phyloP scores from a whole-genome alignment of 345 rosid species.

The Lepidium didymum region DNA sequence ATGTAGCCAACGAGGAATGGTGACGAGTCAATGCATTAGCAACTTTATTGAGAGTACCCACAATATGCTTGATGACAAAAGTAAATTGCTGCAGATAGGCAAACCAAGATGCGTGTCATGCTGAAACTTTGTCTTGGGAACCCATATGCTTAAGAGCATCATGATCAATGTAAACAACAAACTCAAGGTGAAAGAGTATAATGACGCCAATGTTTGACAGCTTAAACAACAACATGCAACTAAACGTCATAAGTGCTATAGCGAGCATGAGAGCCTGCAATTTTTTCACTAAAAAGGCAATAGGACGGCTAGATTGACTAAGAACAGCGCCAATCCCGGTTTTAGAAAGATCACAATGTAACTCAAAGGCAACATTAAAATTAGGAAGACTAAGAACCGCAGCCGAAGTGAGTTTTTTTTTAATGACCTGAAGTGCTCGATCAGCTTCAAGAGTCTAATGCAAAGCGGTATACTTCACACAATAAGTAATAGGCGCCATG shows the following conservation, averaged over 20 bases:
- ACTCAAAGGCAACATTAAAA: too few species aligned
- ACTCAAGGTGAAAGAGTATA: neutral
- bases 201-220: neutral
- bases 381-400: too few species aligned
- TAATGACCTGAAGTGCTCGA: accelerated
- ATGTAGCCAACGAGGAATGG: too few species aligned
- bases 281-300: neutral
- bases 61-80: neutral
- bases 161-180: neutral
- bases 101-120: neutral
- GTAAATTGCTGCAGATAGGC: neutral
- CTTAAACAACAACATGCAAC: neutral
- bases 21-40: neutral
- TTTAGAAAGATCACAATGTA: too few species aligned
- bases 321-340: too few species aligned
- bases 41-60: neutral
- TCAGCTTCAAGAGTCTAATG: neutral
- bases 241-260: neutral
- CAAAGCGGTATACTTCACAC: neutral
- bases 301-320: neutral
- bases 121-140: neutral
- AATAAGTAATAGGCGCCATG: neutral
- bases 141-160: neutral
- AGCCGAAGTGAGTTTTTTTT: neutral
- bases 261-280: neutral